A percentile compares a stretch with the other conserved stretches of the same genome.
Conservation (phyloP, 2,329 filamentous ascomycete species). For the Hypomyces rosellus region DNA sequence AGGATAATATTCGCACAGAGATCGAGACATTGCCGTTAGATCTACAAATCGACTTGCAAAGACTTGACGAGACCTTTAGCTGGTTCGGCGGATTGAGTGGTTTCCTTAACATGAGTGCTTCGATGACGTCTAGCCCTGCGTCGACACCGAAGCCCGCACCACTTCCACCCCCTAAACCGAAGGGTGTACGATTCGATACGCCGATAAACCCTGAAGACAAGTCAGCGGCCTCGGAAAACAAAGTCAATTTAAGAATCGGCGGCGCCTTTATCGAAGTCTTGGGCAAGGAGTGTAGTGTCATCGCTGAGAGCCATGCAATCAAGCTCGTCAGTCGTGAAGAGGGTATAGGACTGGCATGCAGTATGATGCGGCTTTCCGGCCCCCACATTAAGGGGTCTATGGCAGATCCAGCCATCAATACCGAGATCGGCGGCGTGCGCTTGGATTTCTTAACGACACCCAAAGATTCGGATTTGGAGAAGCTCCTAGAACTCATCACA, state of each 20-base stretch:
- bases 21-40: constrained; percentile 72
- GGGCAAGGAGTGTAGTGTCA: constrained; percentile 69
- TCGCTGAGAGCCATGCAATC: constrained; percentile 70
- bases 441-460: constrained; percentile 69
- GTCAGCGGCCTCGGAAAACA: constrained; percentile 47
- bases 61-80: constrained; percentile 77
- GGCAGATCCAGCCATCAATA: constrained; percentile 53
- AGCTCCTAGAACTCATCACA: constrained; percentile 77
- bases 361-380: constrained; percentile 67
- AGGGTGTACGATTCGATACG: constrained; percentile 54
- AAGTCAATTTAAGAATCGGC: constrained; percentile 70
- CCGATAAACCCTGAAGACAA: constrained; percentile 44
- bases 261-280: constrained; percentile 71
- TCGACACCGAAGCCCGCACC: constrained; percentile 32
- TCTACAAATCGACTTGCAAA: constrained; percentile 69
- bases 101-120: constrained; percentile 80
- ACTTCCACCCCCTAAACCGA: constrained; percentile 38
- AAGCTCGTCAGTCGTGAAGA: constrained; percentile 72
- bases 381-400: constrained; percentile 53
- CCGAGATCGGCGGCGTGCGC: constrained; percentile 59
- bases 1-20: constrained; percentile 47
- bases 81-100: constrained; percentile 91
- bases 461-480: constrained; percentile 72
- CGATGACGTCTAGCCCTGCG: constrained; percentile 69
- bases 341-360: constrained; percentile 65